Conservation (phyloP, 352 stramenopile species). For the Vaucheria bursata region DNA sequence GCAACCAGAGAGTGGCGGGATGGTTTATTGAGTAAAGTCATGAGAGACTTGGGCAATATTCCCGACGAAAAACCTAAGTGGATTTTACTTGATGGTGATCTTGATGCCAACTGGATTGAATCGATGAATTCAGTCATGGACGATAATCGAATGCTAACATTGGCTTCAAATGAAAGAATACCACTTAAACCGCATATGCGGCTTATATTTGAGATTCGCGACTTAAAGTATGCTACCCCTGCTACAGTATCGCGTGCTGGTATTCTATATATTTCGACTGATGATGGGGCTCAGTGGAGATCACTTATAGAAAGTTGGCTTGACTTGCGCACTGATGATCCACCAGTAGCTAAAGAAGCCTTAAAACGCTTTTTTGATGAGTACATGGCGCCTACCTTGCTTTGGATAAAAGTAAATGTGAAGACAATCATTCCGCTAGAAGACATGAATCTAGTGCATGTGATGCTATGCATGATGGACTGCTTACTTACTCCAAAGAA, state of each 20-base stretch:
- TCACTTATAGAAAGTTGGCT: slow-evolving; percentile 86
- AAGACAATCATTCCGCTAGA: slow-evolving; percentile 79
- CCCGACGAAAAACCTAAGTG: slow-evolving; percentile 85
- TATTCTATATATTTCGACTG: slow-evolving; percentile 90
- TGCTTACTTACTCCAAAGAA: slow-evolving; percentile 79
- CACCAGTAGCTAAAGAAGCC: slow-evolving; percentile 49
- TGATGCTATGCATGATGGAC: slow-evolving; percentile 77
- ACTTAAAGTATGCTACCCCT: slow-evolving; percentile 86
- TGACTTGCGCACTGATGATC: slow-evolving; percentile 56
- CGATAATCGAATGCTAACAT: slow-evolving; percentile 88
- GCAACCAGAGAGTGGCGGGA: slow-evolving; percentile 92
- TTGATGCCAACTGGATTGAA: slow-evolving; percentile 96
- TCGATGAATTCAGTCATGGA: slow-evolving; percentile 95
- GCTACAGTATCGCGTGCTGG: slow-evolving; percentile 85
- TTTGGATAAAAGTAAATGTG: slow-evolving; percentile 84
- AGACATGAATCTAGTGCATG: slow-evolving; percentile 78
- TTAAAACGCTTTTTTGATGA: slow-evolving; percentile 72
- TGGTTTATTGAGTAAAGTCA: slow-evolving; percentile 83
- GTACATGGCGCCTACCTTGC: slow-evolving; percentile 79
- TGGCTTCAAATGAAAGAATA: slow-evolving; percentile 91
- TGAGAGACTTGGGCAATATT: slow-evolving; percentile 82
- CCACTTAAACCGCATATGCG: slow-evolving; percentile 88
- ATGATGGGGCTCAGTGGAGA: slow-evolving; percentile 84
- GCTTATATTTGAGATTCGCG: slow-evolving; percentile 94
- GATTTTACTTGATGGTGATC: slow-evolving; percentile 90